A percentile compares a stretch with the other conserved stretches of the same genome.
Conservation (phyloP, 2,329 filamentous ascomycete species). For the Aspergillus sp. region DNA sequence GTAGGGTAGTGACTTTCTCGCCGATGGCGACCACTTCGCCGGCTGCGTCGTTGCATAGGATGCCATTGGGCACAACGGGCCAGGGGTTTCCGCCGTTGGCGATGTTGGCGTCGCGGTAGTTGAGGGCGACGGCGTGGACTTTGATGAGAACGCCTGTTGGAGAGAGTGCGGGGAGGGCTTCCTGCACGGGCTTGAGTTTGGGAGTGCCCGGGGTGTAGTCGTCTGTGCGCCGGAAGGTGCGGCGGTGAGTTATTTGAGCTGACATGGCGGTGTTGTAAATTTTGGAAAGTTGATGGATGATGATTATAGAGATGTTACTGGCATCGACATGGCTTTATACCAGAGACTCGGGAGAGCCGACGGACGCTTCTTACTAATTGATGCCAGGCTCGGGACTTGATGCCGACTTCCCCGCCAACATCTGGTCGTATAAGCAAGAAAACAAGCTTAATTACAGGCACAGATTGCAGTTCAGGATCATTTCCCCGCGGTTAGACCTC, state of each 20-base stretch:
- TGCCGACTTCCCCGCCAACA: too few relatives aligned
- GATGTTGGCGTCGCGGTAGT: slow-evolving; percentile 29
- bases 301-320: background rate
- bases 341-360: too few relatives aligned
- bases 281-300: background rate
- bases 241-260: slow-evolving; percentile 13
- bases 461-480: too few relatives aligned
- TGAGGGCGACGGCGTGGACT: slow-evolving; percentile 24
- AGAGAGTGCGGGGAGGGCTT: slow-evolving; percentile 32
- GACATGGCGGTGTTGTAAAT: background rate
- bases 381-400: too few relatives aligned
- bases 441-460: too few relatives aligned
- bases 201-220: slow-evolving; percentile 31
- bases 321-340: too few relatives aligned
- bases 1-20: slow-evolving; percentile 32
- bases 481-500: too few relatives aligned
- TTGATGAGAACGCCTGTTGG: slow-evolving; percentile 28
- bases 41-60: slow-evolving; percentile 43
- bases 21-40: slow-evolving; percentile 44
- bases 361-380: too few relatives aligned
- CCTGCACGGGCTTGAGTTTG: slow-evolving; percentile 36
- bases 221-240: slow-evolving; percentile 34
- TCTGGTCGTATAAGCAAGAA: too few relatives aligned
- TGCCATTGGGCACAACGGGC: slow-evolving; percentile 34
- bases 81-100: slow-evolving; percentile 40